These are phyloP conservation scores for Stagonosporopsis vannaccii DNA, from an alignment of 2,329 filamentous ascomycete genomes.

Conservation along the genomic window DNA sequence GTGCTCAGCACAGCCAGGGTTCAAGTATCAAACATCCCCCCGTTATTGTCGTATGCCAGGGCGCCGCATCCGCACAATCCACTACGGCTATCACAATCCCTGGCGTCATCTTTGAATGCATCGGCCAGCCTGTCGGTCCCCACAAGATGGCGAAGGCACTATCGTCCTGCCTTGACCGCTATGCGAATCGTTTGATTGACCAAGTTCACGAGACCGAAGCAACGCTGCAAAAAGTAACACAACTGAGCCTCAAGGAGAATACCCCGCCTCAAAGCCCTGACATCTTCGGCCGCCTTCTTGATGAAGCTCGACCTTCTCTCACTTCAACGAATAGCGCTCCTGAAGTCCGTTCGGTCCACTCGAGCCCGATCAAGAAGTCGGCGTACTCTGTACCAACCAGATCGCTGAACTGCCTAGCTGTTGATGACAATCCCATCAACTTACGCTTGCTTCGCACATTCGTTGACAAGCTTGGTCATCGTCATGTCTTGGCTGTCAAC, in stretches of 20 bases:
- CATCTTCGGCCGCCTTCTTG: conserved; percentile 13
- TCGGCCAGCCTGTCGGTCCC: conserved; percentile 48
- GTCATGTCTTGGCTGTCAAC: conserved; percentile 43
- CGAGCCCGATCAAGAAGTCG: conserved; percentile 28
- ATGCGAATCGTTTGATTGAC: conserved; percentile 29
- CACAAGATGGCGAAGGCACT: conserved; percentile 49
- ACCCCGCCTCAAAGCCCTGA: conserved; percentile 22
- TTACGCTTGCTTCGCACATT: conserved; percentile 47
- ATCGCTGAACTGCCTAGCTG: conserved; percentile 44
- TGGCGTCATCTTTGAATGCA: conserved; percentile 46
- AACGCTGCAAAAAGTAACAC: conserved; percentile 25
- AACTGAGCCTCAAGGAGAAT: conserved; percentile 41
- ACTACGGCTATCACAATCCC: conserved; percentile 46
- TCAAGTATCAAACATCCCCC: conserved; percentile 32
- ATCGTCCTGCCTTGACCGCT: conserved; percentile 42
- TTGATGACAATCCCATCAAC: conserved; percentile 53
- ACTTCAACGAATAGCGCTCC: conserved; percentile 41
- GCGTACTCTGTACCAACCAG: conserved; percentile 25
- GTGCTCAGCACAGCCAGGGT: conserved; percentile 34
- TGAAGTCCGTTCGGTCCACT: conserved; percentile 34
- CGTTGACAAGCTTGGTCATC: conserved; percentile 45
- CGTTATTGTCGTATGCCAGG: conserved; percentile 46
- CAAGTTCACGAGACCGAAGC: conserved; percentile 23
- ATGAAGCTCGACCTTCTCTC: conserved; percentile 34
- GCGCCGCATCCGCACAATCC: conserved; percentile 45